These are phyloP conservation scores for Nannochloris sp. DNA, from an alignment of 139 green algal genomes.

Conservation along the genomic window DNA sequence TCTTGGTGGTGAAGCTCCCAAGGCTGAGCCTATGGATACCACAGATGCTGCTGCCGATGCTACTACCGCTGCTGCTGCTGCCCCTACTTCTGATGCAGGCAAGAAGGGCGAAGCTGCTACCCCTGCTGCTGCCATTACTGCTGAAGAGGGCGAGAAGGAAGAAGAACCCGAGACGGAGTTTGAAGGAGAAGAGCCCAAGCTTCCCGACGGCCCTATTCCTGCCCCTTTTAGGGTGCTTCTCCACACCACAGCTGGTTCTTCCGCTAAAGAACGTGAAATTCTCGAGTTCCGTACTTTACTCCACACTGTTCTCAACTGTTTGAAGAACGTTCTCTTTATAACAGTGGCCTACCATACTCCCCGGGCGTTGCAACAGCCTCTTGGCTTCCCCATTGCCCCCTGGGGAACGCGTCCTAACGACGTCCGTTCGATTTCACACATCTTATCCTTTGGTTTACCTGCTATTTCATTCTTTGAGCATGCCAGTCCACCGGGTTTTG, in stretches of 20 bases:
- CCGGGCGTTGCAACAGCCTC: slow-evolving; percentile 10
- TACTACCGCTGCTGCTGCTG: neutral
- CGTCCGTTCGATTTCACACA: slow-evolving; percentile 16
- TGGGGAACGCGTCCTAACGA: slow-evolving; percentile 18
- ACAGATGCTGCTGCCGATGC: neutral
- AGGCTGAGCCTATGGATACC: neutral
- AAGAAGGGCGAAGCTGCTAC: neutral
- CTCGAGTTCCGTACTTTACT: slow-evolving; percentile 14
- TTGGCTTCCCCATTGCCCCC: slow-evolving; percentile 15
- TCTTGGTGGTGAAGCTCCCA: neutral
- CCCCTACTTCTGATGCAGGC: neutral
- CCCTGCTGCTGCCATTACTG: slow-evolving; percentile 21
- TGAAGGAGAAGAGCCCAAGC: neutral
- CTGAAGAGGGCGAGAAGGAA: slow-evolving; percentile 42
- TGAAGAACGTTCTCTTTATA: slow-evolving; percentile 28
- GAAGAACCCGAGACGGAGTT: slow-evolving; percentile 35
- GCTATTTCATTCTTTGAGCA: slow-evolving; percentile 4
- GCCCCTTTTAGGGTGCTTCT: neutral
- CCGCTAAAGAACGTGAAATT: neutral
- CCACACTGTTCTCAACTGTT: slow-evolving; percentile 39
- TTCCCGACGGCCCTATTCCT: neutral
- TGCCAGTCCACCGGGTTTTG: slow-evolving; percentile 7
- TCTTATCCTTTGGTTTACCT: slow-evolving; percentile 15
- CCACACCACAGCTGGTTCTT: neutral
- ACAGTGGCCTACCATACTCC: slow-evolving; percentile 35